These are phyloP conservation scores for Candida silvatica DNA, from an alignment of 805 yeast species.

Conservation along the genomic window DNA sequence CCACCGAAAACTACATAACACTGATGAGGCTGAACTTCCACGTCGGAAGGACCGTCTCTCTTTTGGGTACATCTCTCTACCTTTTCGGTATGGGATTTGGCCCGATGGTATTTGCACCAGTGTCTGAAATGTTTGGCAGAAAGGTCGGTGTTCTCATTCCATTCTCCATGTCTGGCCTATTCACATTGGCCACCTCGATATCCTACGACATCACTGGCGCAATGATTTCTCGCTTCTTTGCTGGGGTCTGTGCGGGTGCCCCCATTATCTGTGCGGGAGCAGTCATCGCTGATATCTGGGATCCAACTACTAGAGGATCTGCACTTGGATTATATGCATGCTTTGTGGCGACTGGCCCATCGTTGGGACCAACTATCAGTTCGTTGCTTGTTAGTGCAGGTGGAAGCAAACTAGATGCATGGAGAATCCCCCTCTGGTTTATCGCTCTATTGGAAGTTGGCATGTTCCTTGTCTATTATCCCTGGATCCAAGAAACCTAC, in stretches of 20 bases:
- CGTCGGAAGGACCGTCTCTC: conserved; percentile 36
- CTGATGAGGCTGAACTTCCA: conserved; percentile 23
- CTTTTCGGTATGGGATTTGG: conserved; percentile 64
- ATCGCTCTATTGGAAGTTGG: conserved; percentile 31
- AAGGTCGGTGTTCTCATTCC: conserved; percentile 36
- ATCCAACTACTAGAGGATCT: conserved; percentile 40
- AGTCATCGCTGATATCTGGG: conserved; percentile 47
- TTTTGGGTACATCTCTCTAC: conserved; percentile 48
- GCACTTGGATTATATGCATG: conserved; percentile 42
- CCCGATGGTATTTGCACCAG: conserved; percentile 57
- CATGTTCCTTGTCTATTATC: conserved; percentile 26
- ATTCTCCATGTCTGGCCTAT: conserved; percentile 28
- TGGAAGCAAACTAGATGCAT: conserved; percentile 27
- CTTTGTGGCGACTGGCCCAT: conserved; percentile 57
- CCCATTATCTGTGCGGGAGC: conserved; percentile 56
- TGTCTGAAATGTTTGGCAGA: conserved; percentile 39
- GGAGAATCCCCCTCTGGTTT: conserved; percentile 55
- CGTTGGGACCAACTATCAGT: conserved; percentile 55
- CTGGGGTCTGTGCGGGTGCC: conserved; percentile 53
- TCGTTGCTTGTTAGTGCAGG: conserved; percentile 35
- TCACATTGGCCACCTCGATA: conserved; percentile 43
- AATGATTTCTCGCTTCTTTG: conserved; percentile 44
- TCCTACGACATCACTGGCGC: conserved; percentile 42
- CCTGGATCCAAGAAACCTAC: conserved; percentile 30
- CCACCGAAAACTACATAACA: conserved; percentile 28